Percentiles rank a stretch among this genome's conserved stretches.
Evolutionary conservation across 495 filamentous ascomycete genomes (phyloP).

Genomic region (Podospora australis): DNA sequence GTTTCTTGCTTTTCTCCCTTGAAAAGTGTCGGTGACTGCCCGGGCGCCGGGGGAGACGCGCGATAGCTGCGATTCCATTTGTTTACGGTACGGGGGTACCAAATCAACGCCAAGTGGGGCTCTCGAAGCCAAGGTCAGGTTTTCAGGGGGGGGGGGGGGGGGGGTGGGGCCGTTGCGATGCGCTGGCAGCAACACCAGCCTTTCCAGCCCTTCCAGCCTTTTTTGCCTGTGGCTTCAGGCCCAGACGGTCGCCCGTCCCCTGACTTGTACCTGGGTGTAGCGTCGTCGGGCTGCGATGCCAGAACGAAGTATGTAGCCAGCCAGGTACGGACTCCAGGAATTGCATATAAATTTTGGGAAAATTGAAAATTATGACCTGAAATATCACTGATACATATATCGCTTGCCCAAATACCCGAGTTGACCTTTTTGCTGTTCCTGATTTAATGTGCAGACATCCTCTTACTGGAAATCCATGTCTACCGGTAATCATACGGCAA

Average conservation of each 20-base stretch:
- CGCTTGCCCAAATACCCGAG: neutral
- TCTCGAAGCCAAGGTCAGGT: neutral
- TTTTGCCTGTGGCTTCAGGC: neutral
- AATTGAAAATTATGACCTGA: no score
- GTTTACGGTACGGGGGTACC: constrained; percentile 17
- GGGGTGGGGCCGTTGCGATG: neutral
- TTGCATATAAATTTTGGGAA: neutral
- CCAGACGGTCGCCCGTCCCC: neutral
- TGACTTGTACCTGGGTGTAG: no score
- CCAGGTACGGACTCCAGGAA: neutral
- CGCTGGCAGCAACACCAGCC: neutral
- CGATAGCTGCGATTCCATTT: constrained; percentile 12
- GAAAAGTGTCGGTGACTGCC: constrained; percentile 7
- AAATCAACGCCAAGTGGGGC: constrained; percentile 13
- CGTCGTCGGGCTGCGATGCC: no score
- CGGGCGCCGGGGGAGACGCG: constrained; percentile 9
- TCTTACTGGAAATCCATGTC: neutral
- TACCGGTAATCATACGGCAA: no score
- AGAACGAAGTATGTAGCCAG: no score
- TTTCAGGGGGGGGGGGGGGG: neutral
- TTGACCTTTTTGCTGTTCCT: no score
- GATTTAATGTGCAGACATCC: neutral
- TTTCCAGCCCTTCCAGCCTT: no score
- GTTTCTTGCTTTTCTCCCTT: neutral
- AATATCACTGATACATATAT: no score